Conservation (phyloP, 2,329 filamentous ascomycete species). For the Tolypocladium pustulatum region DNA sequence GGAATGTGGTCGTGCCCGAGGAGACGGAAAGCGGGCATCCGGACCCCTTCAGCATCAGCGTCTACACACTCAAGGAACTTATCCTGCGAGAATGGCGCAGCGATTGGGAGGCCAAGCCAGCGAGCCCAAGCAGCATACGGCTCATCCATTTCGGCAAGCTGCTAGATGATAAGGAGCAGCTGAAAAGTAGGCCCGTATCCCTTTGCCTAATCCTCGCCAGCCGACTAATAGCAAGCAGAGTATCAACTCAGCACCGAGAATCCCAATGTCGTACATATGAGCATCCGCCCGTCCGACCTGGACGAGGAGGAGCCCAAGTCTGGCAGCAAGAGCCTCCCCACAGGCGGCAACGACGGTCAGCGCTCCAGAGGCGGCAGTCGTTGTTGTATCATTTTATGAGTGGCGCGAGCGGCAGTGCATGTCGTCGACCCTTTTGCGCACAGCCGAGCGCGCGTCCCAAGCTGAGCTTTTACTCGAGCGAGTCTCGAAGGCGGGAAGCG, state of each 20-base stretch:
- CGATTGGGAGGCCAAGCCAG: conserved; percentile 82
- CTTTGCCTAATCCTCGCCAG: neutral
- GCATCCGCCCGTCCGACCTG: conserved; percentile 75
- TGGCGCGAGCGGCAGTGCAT: neutral
- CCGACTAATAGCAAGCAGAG: conserved; percentile 37
- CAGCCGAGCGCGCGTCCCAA: neutral
- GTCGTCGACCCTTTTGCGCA: neutral
- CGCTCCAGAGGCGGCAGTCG: conserved; percentile 27
- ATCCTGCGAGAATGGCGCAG: conserved; percentile 88
- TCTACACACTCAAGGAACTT: conserved; percentile 88
- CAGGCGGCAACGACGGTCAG: conserved; percentile 28
- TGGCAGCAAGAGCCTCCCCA: conserved; percentile 39
- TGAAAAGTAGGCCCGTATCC: conserved; percentile 64
- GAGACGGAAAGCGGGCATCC: conserved; percentile 45
- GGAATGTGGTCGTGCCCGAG: conserved; percentile 66
- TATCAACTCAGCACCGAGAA: conserved; percentile 65
- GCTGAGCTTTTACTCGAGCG: neutral
- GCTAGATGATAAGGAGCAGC: conserved; percentile 74
- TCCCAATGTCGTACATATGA: conserved; percentile 91
- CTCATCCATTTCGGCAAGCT: conserved; percentile 88
- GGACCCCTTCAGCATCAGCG: conserved; percentile 82
- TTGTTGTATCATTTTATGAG: conserved; percentile 43
- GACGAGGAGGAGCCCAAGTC: conserved; percentile 70
- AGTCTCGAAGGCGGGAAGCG: neutral
- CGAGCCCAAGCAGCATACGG: conserved; percentile 79